Base-by-base conservation (phyloP, 139 green algal genomes). In the Parachlorella kessleri region DNA sequence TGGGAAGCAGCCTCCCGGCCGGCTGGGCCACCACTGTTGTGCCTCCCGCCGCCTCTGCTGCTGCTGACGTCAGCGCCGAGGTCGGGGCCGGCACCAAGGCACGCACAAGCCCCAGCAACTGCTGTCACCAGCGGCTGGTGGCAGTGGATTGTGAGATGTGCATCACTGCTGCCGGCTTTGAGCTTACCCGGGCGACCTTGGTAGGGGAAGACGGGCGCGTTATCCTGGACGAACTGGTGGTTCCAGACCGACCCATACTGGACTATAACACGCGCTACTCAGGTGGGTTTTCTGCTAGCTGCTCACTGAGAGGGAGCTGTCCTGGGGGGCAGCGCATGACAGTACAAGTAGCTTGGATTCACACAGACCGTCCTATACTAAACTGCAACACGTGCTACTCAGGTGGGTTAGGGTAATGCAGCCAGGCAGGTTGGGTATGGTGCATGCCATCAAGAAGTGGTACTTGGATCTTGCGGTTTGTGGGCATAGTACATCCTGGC, bases 91-190 rank as follows among this genome's bases (percentile, higher is more conserved):
- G 5, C 24, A 32, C 33, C 24, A 30, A 36, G 30, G 28, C 21
- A 26, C 41, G 21, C 21, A 35, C 36, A 8, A 75, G 72, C 21
- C 35, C 6, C 23, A 38, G 65, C 32, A 28, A 30, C 2, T 35
- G 39, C 30, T 3, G 3, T 10, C 23, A 30, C 28, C 70, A 5
- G 21, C 36, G 78, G 6, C 72, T 96, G 76, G 68, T 95, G 5
- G 92, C 78, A 0, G 48, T 95, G 28, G 93, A 97, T 72, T 97
- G 93, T 68, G 93, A 97, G 83, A 96, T 97, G 92, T 94, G 89
- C 72, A 82, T 91, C 37, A 95, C 89, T 3, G 75, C 42, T 4
- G 67, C 42, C 2, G 92, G 91, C 4, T 91, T 90, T 76, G 90
- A 95, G 78, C 84, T 96, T 14, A 92, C 90, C 1, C 81, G 93